Base-by-base conservation (phyloP, 441 rosid species). In the Jatropha podagrica region DNA sequence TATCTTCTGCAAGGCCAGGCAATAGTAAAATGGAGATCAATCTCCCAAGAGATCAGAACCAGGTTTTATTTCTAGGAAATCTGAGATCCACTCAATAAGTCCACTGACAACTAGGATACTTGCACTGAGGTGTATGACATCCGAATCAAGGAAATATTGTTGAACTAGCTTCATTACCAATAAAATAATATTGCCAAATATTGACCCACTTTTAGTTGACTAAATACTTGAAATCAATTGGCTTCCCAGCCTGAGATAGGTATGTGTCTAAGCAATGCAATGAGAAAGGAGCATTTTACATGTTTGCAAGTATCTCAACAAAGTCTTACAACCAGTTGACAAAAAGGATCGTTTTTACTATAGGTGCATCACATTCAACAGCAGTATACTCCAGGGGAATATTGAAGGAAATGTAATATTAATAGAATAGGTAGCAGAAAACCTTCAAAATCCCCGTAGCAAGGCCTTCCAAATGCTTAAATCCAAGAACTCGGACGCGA, bases 371-470 rank as follows among this genome's bases (percentile, higher is more conserved):
- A 68, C 46, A 58, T 27, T 67, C 58, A 75, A 67, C 37, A 74
- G 27, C 44, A 40, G 55, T 44, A 9, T n/a, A 8, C 23, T 14
- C 42, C 65, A 26, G 38, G 48, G 23, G 38, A 65, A 52, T 55
- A 74, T 41, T 51, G 9, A 13, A 41, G 7, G 62, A 38, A 73
- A 64, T 4, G 7, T 23, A 48, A 59, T 48, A 41, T 55, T 42
- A 40, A 26, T 27, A 69, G 7, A 48, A 71, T 66, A 70, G 2
- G 20, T 41, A 44, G 41, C 17, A 68, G 75, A 73, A 85, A 68
- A 96, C 99, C 99, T 96, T 96, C 85, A 92, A 73, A 79, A 83
- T 86, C 75, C 99, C 99, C 46, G 86, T 85, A 48, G 93, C 97
- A 86, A 94, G 87, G 82, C 99, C 99, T 80, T 94, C 99, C 87